Evolutionary conservation across 495 filamentous ascomycete species (phyloP).

Genomic region (Parathielavia appendiculata): DNA sequence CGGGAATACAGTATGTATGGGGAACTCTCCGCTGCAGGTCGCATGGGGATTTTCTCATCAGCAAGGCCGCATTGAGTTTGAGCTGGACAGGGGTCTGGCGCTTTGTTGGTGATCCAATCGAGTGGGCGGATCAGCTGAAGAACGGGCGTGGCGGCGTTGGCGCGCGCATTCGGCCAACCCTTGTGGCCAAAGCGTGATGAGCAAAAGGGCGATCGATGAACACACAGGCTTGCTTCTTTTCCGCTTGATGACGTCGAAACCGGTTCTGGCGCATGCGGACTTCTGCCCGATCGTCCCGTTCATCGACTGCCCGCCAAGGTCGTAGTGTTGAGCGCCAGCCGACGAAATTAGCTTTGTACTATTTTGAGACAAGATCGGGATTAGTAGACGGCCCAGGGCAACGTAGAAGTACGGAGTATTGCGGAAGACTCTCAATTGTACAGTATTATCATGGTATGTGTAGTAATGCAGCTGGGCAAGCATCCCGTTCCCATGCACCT

Average conservation of each 20-base stretch:
- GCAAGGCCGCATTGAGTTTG: conserved; percentile 29
- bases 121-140: conserved; percentile 21
- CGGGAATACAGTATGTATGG: too few species aligned
- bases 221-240: background rate
- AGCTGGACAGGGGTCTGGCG: conserved; percentile 32
- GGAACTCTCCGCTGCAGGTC: conserved; percentile 13
- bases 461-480: too few species aligned
- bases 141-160: conserved; percentile 26
- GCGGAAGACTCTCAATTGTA: too few species aligned
- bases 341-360: background rate
- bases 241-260: conserved; percentile 6
- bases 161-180: conserved; percentile 22
- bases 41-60: conserved; percentile 6
- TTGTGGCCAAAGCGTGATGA: conserved; percentile 6
- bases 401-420: too few species aligned
- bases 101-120: conserved; percentile 24
- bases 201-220: background rate
- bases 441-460: too few species aligned
- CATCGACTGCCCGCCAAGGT: background rate
- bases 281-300: background rate
- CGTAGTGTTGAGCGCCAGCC: background rate
- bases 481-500: conserved; percentile 1
- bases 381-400: too few species aligned
- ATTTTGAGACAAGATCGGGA: background rate
- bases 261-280: background rate